phyloP scores from a whole-genome alignment of 371 early-diverging fungal species.

The Apophysomyces variabilis region DNA sequence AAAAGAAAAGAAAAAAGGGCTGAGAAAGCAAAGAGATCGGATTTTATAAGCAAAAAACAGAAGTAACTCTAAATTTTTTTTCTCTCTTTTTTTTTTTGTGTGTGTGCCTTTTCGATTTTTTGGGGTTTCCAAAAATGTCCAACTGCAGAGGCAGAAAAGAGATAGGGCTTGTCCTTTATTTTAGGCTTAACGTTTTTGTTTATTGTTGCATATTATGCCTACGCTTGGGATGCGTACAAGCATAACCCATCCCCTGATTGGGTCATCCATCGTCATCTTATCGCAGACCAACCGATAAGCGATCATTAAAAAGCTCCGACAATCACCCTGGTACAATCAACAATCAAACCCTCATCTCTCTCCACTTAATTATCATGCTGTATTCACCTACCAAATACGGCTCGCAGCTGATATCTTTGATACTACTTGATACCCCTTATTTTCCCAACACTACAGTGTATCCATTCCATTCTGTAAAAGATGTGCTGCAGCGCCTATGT shows the following conservation, averaged over 20 bases:
- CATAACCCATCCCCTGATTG: neutral
- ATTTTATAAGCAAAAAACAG: neutral
- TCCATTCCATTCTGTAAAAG: too few relatives aligned
- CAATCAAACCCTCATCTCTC: neutral
- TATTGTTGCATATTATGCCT: neutral
- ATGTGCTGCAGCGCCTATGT: too few relatives aligned
- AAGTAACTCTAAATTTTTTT: slow-evolving; percentile 6
- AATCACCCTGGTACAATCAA: slow-evolving; percentile 5
- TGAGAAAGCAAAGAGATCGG: neutral
- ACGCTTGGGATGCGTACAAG: neutral
- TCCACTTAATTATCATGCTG: neutral
- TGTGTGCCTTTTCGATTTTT: neutral
- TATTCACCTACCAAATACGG: too few relatives aligned
- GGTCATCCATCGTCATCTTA: slow-evolving; percentile 2
- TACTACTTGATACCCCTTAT: neutral
- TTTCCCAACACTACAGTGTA: neutral
- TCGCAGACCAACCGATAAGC: neutral
- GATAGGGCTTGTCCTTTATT: neutral
- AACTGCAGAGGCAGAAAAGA: neutral
- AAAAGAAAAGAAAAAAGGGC: slow-evolving; percentile 14
- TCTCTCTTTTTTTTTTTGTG: too few relatives aligned
- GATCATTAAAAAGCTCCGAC: neutral
- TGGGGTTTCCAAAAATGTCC: neutral
- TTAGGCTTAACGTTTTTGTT: too few relatives aligned
- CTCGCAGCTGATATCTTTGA: neutral